phyloP scores from a whole-genome alignment of 768 basidiomycete species.

The Rhizopogon sp. region DNA sequence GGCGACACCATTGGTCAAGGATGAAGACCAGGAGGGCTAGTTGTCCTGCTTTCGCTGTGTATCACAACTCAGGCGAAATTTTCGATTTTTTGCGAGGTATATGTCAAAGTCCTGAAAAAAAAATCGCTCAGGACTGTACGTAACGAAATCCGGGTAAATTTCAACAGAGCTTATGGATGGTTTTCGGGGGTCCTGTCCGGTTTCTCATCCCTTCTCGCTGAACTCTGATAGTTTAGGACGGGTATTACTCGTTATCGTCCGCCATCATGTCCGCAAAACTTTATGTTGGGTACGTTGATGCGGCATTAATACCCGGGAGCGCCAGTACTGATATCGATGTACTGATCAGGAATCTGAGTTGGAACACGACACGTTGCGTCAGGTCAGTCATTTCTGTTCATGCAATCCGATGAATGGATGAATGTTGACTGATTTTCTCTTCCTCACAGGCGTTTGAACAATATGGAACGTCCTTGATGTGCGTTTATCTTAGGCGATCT shows the following conservation, averaged over 20 bases:
- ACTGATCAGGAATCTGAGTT: slow-evolving; percentile 26
- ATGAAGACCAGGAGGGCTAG: too few species aligned
- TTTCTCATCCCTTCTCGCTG: background rate
- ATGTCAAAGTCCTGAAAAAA: too few species aligned
- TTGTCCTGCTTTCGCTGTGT: too few species aligned
- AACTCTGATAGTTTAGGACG: slow-evolving; percentile 6
- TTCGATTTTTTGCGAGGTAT: too few species aligned
- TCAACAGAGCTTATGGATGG: too few species aligned
- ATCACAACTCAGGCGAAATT: too few species aligned
- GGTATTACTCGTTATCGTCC: slow-evolving; percentile 11
- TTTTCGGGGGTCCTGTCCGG: too few species aligned
- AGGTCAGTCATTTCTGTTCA: slow-evolving; percentile 14
- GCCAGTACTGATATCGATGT: background rate
- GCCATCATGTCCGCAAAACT: slow-evolving; percentile 26
- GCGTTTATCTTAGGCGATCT: slow-evolving; percentile 29
- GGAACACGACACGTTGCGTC: slow-evolving; percentile 21
- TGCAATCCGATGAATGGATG: background rate
- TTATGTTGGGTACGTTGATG: slow-evolving; percentile 23
- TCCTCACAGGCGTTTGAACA: slow-evolving; percentile 34
- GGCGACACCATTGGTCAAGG: too few species aligned
- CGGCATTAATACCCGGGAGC: background rate
- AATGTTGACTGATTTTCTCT: background rate
- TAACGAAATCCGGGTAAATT: too few species aligned
- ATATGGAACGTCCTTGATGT: slow-evolving; percentile 48
- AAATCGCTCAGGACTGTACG: too few species aligned